phyloP scores from a whole-genome alignment of 371 early-diverging fungal species.

The Mucor circinelloides region DNA sequence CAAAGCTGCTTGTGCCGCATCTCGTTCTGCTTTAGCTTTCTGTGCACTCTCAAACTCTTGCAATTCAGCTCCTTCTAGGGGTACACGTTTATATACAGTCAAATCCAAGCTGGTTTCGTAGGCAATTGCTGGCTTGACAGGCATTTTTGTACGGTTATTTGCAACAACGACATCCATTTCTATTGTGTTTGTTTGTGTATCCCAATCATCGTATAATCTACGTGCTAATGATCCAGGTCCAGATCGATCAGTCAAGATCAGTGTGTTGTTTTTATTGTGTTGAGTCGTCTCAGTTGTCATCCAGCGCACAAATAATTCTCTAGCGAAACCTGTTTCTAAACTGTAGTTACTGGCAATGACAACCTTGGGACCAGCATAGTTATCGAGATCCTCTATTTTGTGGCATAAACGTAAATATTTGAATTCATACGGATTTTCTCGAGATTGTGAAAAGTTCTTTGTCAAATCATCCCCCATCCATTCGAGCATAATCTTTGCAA shows the following conservation, averaged over 20 bases:
- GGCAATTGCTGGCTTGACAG: conserved; percentile 50
- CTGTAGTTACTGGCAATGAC: conserved; percentile 81
- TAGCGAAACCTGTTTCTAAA: conserved; percentile 81
- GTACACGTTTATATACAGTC: conserved; percentile 60
- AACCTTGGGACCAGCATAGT: conserved; percentile 75
- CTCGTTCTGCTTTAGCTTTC: conserved; percentile 67
- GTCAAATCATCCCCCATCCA: conserved; percentile 94
- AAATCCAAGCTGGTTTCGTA: conserved; percentile 49
- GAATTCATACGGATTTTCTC: conserved; percentile 91
- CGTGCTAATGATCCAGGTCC: conserved; percentile 74
- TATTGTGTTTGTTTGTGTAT: conserved; percentile 16
- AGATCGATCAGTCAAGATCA: conserved; percentile 82
- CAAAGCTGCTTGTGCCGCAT: conserved; percentile 75
- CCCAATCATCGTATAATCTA: conserved; percentile 75
- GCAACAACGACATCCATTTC: background rate
- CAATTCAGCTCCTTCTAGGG: conserved; percentile 89
- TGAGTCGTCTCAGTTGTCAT: conserved; percentile 23
- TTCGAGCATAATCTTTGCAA: conserved; percentile 90
- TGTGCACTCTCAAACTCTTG: conserved; percentile 65
- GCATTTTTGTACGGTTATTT: conserved; percentile 16
- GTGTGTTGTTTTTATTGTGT: conserved; percentile 46
- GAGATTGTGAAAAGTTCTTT: conserved; percentile 66
- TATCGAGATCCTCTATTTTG: conserved; percentile 72
- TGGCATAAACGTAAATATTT: conserved; percentile 73
- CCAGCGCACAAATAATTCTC: conserved; percentile 80